phyloP scores from a whole-genome alignment of 331 rosid genomes.

The Ulmus americana region DNA sequence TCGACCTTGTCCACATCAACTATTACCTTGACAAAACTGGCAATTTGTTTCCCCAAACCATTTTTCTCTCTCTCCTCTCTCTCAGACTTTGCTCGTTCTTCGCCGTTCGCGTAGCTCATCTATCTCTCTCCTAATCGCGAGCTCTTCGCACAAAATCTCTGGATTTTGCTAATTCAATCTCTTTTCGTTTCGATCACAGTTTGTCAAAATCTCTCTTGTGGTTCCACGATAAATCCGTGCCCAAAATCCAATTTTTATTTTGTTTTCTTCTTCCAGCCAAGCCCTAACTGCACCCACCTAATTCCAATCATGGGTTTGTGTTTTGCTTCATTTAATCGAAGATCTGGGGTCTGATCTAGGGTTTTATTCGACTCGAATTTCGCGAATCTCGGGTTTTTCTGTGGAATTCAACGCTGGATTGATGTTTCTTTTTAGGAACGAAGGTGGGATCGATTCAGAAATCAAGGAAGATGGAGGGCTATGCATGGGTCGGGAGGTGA shows the following conservation, averaged over 20 bases:
- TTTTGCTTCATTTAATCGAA: slow-evolving; percentile 27
- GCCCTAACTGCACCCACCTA: slow-evolving; percentile 35
- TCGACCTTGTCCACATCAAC: slow-evolving; percentile 27
- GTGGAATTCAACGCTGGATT: slow-evolving; percentile 63
- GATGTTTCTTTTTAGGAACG: slow-evolving; percentile 76
- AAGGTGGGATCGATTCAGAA: slow-evolving; percentile 57
- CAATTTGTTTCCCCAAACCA: slow-evolving; percentile 27
- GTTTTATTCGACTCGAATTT: slow-evolving; percentile 18
- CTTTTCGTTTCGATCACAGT: slow-evolving; percentile 34
- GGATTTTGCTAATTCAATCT: slow-evolving; percentile 44
- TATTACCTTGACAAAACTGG: slow-evolving; percentile 32
- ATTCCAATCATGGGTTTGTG: slow-evolving; percentile 15
- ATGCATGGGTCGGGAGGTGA: slow-evolving; percentile 89
- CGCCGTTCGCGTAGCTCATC: slow-evolving; percentile 40
- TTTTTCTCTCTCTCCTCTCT: slow-evolving; percentile 13
- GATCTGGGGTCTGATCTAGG: slow-evolving; percentile 63
- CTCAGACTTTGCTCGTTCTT: slow-evolving; percentile 16
- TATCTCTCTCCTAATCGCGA: slow-evolving; percentile 39
- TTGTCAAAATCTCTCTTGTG: slow-evolving; percentile 23
- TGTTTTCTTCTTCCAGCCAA: slow-evolving; percentile 19
- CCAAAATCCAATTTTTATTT: not conserved
- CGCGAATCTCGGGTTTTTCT: slow-evolving; percentile 49
- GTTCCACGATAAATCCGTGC: slow-evolving; percentile 5
- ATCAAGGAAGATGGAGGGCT: slow-evolving; percentile 72
- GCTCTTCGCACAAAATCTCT: slow-evolving; percentile 61